Evolutionary conservation across 202 grass and related monocot species (phyloP).

Genomic region (Cymbopogon flexuosus): DNA sequence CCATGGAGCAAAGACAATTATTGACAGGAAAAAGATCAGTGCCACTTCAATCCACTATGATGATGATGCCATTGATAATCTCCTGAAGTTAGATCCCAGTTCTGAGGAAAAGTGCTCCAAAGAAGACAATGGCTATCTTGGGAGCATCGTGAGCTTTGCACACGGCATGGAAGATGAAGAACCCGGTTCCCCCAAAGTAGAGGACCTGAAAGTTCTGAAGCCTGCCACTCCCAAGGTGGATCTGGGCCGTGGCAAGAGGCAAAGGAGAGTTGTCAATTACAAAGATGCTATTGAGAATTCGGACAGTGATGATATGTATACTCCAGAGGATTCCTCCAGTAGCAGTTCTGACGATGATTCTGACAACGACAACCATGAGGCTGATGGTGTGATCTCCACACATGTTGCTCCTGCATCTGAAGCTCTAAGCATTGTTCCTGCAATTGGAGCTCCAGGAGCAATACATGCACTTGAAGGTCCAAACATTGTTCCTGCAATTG

Average conservation of each 20-base stretch:
- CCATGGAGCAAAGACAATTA: constrained; percentile 54
- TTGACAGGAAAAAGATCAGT: constrained; percentile 47
- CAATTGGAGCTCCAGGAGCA: neutral
- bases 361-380: neutral
- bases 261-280: constrained; percentile 47
- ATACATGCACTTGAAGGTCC: neutral
- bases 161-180: constrained; percentile 18
- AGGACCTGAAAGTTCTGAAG: constrained; percentile 41
- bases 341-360: constrained; percentile 31
- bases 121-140: constrained; percentile 63
- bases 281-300: constrained; percentile 30
- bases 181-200: constrained; percentile 44
- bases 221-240: constrained; percentile 35
- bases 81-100: constrained; percentile 57
- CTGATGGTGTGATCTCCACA: neutral
- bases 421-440: neutral
- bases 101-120: constrained; percentile 40
- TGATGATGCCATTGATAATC: constrained; percentile 54
- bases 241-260: constrained; percentile 60
- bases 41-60: constrained; percentile 54
- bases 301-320: constrained; percentile 51
- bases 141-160: constrained; percentile 58
- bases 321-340: constrained; percentile 38
- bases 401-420: neutral
- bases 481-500: neutral